These are phyloP conservation scores for Vaucheria bursata DNA, from an alignment of 352 stramenopile species.

Conservation along the genomic window DNA sequence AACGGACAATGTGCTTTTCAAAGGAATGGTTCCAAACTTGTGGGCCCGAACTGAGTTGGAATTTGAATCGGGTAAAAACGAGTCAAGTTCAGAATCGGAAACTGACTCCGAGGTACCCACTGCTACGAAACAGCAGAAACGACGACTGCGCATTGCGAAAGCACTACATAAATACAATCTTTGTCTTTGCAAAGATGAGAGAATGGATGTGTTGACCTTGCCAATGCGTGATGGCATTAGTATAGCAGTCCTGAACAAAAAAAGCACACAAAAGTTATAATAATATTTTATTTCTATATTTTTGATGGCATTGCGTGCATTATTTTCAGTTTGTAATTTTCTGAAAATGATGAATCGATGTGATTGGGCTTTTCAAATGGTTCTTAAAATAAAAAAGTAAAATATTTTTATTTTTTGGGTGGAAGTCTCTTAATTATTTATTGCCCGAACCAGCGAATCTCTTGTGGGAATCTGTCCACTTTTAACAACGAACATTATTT, in stretches of 20 bases:
- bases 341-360: too few relatives aligned
- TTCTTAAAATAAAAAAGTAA: too few relatives aligned
- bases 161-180: constrained; percentile 37
- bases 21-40: background rate
- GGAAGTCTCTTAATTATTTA: too few relatives aligned
- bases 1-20: constrained; percentile 45
- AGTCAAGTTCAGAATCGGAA: background rate
- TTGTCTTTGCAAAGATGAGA: constrained; percentile 10
- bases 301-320: too few relatives aligned
- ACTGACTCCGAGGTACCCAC: background rate
- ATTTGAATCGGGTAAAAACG: background rate
- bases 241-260: constrained; percentile 6
- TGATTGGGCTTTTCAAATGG: too few relatives aligned
- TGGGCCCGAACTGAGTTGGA: background rate
- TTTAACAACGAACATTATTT: too few relatives aligned
- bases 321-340: too few relatives aligned
- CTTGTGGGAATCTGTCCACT: too few relatives aligned
- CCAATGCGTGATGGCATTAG: constrained; percentile 35
- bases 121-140: background rate
- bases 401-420: too few relatives aligned
- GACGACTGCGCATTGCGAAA: constrained; percentile 30
- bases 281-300: too few relatives aligned
- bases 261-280: too few relatives aligned
- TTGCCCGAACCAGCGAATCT: too few relatives aligned
- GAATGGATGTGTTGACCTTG: constrained; percentile 29